Conservation (phyloP, 371 early-diverging fungal genomes). For the Parasitella parasitica region DNA sequence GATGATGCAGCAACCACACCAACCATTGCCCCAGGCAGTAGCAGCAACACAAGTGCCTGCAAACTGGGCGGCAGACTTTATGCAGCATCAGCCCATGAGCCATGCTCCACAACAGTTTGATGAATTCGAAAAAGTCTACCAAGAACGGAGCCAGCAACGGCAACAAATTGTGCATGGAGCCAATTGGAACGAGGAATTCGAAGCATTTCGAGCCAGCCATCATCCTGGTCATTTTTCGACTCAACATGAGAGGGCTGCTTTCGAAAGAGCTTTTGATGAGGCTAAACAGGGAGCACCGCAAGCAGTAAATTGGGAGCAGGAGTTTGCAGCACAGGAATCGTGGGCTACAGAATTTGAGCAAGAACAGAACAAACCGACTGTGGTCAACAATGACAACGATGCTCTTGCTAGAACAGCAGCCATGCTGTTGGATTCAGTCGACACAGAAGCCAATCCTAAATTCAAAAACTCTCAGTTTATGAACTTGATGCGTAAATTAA, state of each 20-base stretch:
- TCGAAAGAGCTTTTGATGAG: slow-evolving; percentile 76
- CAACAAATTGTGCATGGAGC: slow-evolving; percentile 13
- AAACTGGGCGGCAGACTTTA: slow-evolving; percentile 74
- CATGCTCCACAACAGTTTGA: slow-evolving; percentile 62
- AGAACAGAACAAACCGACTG: slow-evolving; percentile 2
- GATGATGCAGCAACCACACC: slow-evolving; percentile 30
- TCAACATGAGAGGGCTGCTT: slow-evolving; percentile 41
- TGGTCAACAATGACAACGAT: slow-evolving; percentile 45
- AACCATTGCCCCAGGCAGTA: slow-evolving; percentile 16
- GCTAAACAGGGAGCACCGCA: slow-evolving; percentile 36
- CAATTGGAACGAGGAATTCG: slow-evolving; percentile 51
- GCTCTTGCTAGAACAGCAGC: slow-evolving; percentile 86
- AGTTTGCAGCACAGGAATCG: slow-evolving; percentile 51
- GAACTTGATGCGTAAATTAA: slow-evolving; percentile 85
- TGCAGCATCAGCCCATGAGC: slow-evolving; percentile 45
- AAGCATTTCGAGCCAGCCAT: slow-evolving; percentile 21
- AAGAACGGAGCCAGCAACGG: slow-evolving; percentile 21
- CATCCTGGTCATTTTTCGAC: slow-evolving; percentile 7
- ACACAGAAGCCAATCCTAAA: slow-evolving; percentile 79
- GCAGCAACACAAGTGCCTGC: slow-evolving; percentile 7
- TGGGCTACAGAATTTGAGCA: slow-evolving; percentile 59
- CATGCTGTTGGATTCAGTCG: slow-evolving; percentile 76
- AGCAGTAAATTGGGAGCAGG: slow-evolving; percentile 50
- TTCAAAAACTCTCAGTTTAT: slow-evolving; percentile 90
- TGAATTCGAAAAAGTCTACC: slow-evolving; percentile 66